Evolutionary conservation across 169 alveolate genomes (phyloP).

Genomic region (Eimeria praecox): DNA sequence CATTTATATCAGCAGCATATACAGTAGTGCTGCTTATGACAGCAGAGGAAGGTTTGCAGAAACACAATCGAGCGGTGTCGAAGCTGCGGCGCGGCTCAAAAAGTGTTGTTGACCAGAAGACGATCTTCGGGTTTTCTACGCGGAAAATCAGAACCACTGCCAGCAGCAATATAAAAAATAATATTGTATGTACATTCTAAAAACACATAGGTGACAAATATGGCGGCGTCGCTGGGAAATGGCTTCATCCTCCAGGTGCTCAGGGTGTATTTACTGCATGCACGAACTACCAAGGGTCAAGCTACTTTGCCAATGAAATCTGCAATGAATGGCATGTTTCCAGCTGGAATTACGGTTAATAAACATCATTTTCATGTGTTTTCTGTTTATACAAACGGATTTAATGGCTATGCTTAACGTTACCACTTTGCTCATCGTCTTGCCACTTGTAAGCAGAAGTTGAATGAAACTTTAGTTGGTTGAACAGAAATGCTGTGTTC

Average conservation of each 20-base stretch:
- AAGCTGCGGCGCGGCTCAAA: neutral
- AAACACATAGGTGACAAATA: neutral
- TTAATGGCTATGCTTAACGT: neutral
- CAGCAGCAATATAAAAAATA: neutral
- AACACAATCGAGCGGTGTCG: neutral
- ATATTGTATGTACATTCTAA: neutral
- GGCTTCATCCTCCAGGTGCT: neutral
- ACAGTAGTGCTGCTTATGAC: too few species aligned
- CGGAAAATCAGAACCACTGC: neutral
- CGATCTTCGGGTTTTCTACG: neutral
- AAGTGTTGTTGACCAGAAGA: neutral
- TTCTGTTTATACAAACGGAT: neutral
- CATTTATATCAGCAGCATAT: slow-evolving; percentile 12
- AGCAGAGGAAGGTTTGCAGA: neutral
- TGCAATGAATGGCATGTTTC: neutral
- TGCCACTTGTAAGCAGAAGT: neutral
- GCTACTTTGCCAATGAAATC: neutral
- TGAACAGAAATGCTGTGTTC: neutral
- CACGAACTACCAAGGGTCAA: neutral
- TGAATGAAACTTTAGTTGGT: neutral
- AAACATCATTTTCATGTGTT: neutral
- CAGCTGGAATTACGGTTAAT: neutral
- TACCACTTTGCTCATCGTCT: neutral
- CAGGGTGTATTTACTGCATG: slow-evolving; percentile 56
- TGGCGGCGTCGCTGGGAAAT: neutral